A percentile compares a stretch with the other conserved stretches of the same genome.
Evolutionary conservation across 495 filamentous ascomycete genomes (phyloP).

Genomic region (Venustampulla echinocandica): DNA sequence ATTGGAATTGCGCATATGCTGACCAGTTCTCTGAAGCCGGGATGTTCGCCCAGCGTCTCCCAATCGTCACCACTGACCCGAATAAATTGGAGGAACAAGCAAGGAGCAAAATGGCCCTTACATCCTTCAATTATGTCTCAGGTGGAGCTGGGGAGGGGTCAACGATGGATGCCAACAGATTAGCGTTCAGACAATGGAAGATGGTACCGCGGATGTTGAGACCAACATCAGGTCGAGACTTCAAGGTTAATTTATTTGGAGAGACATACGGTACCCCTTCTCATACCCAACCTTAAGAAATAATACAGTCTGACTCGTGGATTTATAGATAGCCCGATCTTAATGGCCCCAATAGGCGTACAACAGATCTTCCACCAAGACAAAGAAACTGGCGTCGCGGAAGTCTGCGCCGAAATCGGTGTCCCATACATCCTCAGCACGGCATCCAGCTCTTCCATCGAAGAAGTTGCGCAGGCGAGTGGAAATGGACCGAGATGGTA

Average conservation of each 20-base stretch:
- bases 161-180: constrained; percentile 56
- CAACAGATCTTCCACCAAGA: constrained; percentile 49
- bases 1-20: no score
- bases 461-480: constrained; percentile 30
- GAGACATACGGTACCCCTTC: constrained; percentile 33
- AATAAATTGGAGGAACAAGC: constrained; percentile 51
- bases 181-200: constrained; percentile 60
- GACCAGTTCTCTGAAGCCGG: no score
- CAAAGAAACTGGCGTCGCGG: constrained; percentile 44
- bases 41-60: no score
- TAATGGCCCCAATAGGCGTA: constrained; percentile 54
- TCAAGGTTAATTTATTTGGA: constrained; percentile 49
- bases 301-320: background rate
- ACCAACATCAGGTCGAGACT: constrained; percentile 34
- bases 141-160: constrained; percentile 58
- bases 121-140: constrained; percentile 51
- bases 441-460: constrained; percentile 30
- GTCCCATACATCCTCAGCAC: constrained; percentile 48
- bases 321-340: constrained; percentile 34
- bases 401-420: constrained; percentile 41
- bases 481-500: constrained; percentile 37
- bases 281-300: no score
- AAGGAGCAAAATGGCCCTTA: constrained; percentile 34
- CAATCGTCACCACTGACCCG: constrained; percentile 51
- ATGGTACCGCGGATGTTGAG: constrained; percentile 39